Percentiles rank a stretch among this genome's conserved stretches.
These are phyloP conservation scores for Trametes maxima DNA, from an alignment of 768 basidiomycete genomes.

Conservation along the genomic window DNA sequence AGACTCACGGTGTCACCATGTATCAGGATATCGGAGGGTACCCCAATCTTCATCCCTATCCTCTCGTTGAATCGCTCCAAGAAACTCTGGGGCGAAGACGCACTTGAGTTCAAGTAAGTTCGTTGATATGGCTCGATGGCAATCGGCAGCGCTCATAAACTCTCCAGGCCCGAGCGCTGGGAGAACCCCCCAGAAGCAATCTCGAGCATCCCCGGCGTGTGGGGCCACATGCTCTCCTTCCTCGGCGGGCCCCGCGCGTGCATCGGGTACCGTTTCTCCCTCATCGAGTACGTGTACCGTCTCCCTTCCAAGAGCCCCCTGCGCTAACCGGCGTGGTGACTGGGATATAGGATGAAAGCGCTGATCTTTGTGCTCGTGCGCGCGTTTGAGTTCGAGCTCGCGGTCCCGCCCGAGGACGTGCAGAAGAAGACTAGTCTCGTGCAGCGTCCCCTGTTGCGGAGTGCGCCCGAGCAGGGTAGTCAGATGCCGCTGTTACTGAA, in stretches of 20 bases:
- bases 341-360: conserved; percentile 33
- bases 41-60: conserved; percentile 26
- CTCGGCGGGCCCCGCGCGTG: conserved; percentile 65
- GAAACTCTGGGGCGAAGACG: neutral
- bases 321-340: neutral
- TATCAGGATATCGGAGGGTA: conserved; percentile 29
- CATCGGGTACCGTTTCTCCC: conserved; percentile 66
- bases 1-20: too few species aligned
- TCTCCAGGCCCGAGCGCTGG: conserved; percentile 66
- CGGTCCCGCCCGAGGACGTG: conserved; percentile 30
- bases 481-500: conserved; percentile 31
- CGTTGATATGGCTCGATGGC: too few species aligned
- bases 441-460: conserved; percentile 28
- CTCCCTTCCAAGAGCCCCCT: conserved; percentile 25
- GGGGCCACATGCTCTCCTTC: conserved; percentile 63
- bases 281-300: conserved; percentile 52
- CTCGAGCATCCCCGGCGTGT: conserved; percentile 56
- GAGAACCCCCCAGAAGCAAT: conserved; percentile 45
- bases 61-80: neutral
- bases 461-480: conserved; percentile 18
- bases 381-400: conserved; percentile 36
- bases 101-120: conserved; percentile 46
- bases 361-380: conserved; percentile 36
- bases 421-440: conserved; percentile 22
- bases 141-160: neutral